Conservation (phyloP, 208 protist genomes). For the Naegleria gruberi region DNA sequence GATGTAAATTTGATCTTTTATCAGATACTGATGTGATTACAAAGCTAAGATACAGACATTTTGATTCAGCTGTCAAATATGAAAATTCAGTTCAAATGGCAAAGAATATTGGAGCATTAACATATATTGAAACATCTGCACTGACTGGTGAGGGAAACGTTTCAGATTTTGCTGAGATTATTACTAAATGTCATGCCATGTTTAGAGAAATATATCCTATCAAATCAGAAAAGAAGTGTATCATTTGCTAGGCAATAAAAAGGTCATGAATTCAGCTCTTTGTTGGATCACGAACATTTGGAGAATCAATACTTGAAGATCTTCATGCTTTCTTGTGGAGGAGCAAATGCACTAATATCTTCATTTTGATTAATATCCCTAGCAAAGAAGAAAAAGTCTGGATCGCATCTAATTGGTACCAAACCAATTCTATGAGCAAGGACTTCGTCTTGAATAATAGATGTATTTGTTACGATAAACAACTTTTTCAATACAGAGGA, state of each 20-base stretch:
- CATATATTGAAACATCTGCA: neutral
- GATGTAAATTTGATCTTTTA: neutral
- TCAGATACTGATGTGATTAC: neutral
- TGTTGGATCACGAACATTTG: too few species aligned
- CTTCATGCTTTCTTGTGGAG: neutral
- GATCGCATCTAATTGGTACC: slow-evolving; percentile 89
- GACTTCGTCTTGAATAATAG: slow-evolving; percentile 93
- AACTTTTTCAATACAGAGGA: slow-evolving; percentile 94
- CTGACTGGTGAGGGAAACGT: neutral
- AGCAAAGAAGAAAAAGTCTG: slow-evolving; percentile 73
- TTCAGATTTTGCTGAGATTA: too few species aligned
- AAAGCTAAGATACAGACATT: neutral
- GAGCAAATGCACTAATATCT: neutral
- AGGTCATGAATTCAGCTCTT: too few species aligned
- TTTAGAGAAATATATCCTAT: too few species aligned
- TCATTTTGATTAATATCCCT: slow-evolving; percentile 34
- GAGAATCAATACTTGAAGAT: too few species aligned
- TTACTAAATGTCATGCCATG: too few species aligned
- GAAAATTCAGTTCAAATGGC: neutral
- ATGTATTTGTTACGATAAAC: slow-evolving; percentile 93
- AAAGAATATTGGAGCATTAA: neutral
- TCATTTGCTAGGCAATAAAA: too few species aligned
- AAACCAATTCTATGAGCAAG: slow-evolving; percentile 92
- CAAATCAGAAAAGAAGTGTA: too few species aligned
- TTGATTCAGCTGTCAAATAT: too few species aligned